A percentile compares a stretch with the other conserved stretches of the same genome.
Evolutionary conservation across 1,284 basidiomycete genomes (phyloP).

Genomic region (Ustilago curta): DNA sequence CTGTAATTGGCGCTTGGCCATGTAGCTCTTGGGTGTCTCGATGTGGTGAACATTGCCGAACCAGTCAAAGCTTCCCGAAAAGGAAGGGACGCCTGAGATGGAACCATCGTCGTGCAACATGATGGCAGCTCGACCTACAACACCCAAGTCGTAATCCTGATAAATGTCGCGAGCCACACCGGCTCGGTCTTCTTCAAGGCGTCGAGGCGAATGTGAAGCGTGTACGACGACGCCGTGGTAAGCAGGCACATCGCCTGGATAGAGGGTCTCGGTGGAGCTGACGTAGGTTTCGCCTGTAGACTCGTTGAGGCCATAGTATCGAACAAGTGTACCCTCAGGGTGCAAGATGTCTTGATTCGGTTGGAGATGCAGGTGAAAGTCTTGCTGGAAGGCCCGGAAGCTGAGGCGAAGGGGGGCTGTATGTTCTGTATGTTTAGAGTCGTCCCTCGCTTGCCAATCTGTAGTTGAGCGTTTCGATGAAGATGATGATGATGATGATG

Average conservation of each 20-base stretch:
- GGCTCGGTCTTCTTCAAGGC: conserved; percentile 53
- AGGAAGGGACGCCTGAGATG: conserved; percentile 41
- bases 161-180: conserved; percentile 53
- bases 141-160: conserved; percentile 40
- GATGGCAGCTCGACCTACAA: conserved; percentile 60
- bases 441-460: conserved; percentile 17
- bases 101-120: conserved; percentile 58
- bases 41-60: conserved; percentile 59
- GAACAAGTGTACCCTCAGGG: conserved; percentile 56
- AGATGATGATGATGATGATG: conserved; percentile 1
- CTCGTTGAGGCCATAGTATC: conserved; percentile 43
- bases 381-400: conserved; percentile 59
- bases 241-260: conserved; percentile 54
- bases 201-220: conserved; percentile 31
- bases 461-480: neutral
- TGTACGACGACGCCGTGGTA: conserved; percentile 64
- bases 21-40: conserved; percentile 43
- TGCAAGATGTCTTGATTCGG: conserved; percentile 59
- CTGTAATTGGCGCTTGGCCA: conserved; percentile 28
- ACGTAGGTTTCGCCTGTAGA: conserved; percentile 38
- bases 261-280: conserved; percentile 33
- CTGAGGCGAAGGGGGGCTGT: conserved; percentile 55
- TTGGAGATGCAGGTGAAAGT: conserved; percentile 57
- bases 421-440: conserved; percentile 14
- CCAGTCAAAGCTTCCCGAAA: conserved; percentile 63